These are phyloP conservation scores for Skeletonema grethae DNA, from an alignment of 108 stramenopile species.

Conservation along the genomic window DNA sequence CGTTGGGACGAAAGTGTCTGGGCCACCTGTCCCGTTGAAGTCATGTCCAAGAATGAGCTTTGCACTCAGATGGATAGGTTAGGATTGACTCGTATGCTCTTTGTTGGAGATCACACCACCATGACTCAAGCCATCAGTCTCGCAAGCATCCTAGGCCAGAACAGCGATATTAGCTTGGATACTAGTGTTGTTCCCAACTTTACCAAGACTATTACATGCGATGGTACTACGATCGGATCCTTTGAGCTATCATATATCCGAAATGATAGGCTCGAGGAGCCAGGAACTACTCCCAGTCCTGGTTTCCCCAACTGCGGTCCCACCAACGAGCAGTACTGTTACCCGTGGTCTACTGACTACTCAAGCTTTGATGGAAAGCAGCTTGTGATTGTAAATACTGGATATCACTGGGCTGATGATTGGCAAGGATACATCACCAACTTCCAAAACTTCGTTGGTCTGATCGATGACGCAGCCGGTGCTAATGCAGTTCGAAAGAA, in stretches of 20 bases:
- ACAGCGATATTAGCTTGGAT: slow-evolving; percentile 35
- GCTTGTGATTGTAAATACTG: slow-evolving; percentile 32
- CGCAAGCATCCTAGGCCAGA: slow-evolving; percentile 36
- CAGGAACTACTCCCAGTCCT: slow-evolving; percentile 28
- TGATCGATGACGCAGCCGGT: slow-evolving; percentile 24
- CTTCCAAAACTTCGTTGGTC: slow-evolving; percentile 30
- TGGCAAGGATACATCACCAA: slow-evolving; percentile 35
- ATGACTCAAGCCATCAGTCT: slow-evolving; percentile 45
- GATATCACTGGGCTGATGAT: slow-evolving; percentile 42
- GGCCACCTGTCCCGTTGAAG: slow-evolving; percentile 37
- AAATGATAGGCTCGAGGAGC: slow-evolving; percentile 44
- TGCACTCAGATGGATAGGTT: slow-evolving; percentile 33
- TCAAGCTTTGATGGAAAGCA: slow-evolving; percentile 21
- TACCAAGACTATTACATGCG: slow-evolving; percentile 38
- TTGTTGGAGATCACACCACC: slow-evolving; percentile 46
- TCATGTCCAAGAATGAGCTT: slow-evolving; percentile 13
- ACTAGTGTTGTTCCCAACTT: slow-evolving; percentile 42
- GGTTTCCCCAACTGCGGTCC: slow-evolving; percentile 42
- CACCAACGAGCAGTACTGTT: slow-evolving; percentile 32
- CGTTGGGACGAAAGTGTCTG: slow-evolving; percentile 39
- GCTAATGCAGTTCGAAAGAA: slow-evolving; percentile 18
- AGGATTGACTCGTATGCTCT: slow-evolving; percentile 37
- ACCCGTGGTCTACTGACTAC: slow-evolving; percentile 36
- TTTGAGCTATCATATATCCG: slow-evolving; percentile 38
- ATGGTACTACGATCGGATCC: slow-evolving; percentile 12